Conservation (phyloP, 768 basidiomycete species). For the Psilocybe tampanensis region DNA sequence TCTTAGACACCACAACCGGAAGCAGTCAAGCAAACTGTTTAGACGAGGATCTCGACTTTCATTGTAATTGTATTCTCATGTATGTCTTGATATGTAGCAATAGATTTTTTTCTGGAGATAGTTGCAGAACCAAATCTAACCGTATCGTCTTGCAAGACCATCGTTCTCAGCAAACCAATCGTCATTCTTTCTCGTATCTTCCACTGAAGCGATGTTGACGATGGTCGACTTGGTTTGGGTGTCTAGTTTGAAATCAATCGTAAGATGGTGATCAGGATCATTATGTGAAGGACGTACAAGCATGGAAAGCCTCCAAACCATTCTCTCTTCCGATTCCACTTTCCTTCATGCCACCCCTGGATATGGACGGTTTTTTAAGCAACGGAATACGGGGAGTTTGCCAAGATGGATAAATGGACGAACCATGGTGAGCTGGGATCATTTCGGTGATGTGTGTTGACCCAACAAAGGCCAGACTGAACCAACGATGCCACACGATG, state of each 20-base stretch:
- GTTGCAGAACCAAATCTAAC: conserved; percentile 33
- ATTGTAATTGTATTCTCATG: conserved; percentile 17
- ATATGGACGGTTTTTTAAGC: too few relatives aligned
- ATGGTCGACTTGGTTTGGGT: conserved; percentile 85
- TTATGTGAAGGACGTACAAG: conserved; percentile 52
- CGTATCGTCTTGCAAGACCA: conserved; percentile 56
- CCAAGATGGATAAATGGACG: conserved; percentile 19
- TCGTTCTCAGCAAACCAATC: conserved; percentile 74
- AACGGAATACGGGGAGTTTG: too few relatives aligned
- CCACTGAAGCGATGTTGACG: conserved; percentile 66
- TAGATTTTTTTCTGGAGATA: conserved; percentile 9
- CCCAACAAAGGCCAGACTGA: conserved; percentile 81
- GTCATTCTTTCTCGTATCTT: conserved; percentile 59
- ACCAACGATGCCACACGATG: conserved; percentile 73
- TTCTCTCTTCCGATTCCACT: conserved; percentile 90
- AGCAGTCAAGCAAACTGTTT: conserved; percentile 58
- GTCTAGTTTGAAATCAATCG: conserved; percentile 46
- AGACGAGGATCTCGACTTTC: conserved; percentile 1
- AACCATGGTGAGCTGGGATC: conserved; percentile 90
- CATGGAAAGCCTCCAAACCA: conserved; percentile 77
- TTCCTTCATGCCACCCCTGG: conserved; percentile 87
- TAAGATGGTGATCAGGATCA: not conserved
- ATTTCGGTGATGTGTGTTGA: conserved; percentile 89
- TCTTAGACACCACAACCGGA: conserved; percentile 49
- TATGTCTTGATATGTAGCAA: conserved; percentile 12